Conservation (phyloP, 1,284 basidiomycete genomes). For the Heterobasidion annosum region DNA sequence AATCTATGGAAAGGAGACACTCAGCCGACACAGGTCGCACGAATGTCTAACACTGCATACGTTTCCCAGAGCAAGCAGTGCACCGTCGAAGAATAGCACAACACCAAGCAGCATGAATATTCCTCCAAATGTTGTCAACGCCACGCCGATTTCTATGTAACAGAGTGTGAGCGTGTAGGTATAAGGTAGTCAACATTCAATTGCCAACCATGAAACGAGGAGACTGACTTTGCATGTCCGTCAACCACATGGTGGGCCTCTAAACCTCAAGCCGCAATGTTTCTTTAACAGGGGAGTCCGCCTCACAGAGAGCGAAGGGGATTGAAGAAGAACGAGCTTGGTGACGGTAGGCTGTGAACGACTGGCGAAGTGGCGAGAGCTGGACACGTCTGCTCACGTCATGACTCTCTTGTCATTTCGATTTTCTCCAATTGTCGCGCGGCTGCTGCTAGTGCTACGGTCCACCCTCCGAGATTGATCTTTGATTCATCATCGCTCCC, state of each 20-base stretch:
- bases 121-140: slow-evolving; percentile 93
- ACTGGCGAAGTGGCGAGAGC: background rate
- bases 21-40: background rate
- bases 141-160: slow-evolving; percentile 84
- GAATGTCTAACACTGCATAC: slow-evolving; percentile 33
- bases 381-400: background rate
- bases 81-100: slow-evolving; percentile 94
- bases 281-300: background rate
- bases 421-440: too few species aligned
- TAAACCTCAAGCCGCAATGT: background rate
- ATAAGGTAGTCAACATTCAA: background rate
- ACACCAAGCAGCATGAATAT: slow-evolving; percentile 96
- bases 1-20: slow-evolving; percentile 42
- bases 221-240: slow-evolving; percentile 55
- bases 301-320: background rate
- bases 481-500: too few species aligned
- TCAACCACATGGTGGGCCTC: slow-evolving; percentile 48
- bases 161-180: background rate
- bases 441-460: too few species aligned
- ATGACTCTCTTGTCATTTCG: background rate
- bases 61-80: slow-evolving; percentile 95
- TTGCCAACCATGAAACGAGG: background rate
- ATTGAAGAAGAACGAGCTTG: background rate
- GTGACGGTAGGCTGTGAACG: background rate
- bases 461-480: too few species aligned